Evolutionary conservation across 2,329 filamentous ascomycete genomes (phyloP).

Genomic region (Biscogniauxia marginata): DNA sequence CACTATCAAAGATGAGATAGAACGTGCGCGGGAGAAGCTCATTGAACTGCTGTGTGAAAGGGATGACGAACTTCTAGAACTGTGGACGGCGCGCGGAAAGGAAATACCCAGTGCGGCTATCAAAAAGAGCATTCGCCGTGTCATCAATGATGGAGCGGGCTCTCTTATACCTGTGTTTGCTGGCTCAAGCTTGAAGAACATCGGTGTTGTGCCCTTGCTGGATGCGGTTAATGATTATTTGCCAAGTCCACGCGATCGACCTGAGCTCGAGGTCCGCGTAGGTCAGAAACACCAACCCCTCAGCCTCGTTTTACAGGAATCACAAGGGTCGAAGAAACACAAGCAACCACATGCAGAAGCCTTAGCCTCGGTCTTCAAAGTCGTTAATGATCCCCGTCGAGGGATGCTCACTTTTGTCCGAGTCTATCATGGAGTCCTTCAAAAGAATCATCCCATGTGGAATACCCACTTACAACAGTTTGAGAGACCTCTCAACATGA

Average conservation of each 20-base stretch:
- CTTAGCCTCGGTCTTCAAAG: conserved; percentile 82
- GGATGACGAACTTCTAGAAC: conserved; percentile 82
- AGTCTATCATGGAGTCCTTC: conserved; percentile 82
- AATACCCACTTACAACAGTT: conserved; percentile 81
- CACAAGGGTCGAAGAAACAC: conserved; percentile 35
- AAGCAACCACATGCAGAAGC: conserved; percentile 38
- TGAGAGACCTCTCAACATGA: conserved; percentile 75
- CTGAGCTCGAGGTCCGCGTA: conserved; percentile 74
- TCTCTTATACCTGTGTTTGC: conserved; percentile 83
- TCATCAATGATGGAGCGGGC: conserved; percentile 66
- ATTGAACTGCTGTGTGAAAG: conserved; percentile 84
- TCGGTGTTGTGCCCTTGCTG: conserved; percentile 88
- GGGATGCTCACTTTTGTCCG: conserved; percentile 90
- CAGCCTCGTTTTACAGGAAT: conserved; percentile 38
- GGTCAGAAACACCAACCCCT: conserved; percentile 53
- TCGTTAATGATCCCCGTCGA: conserved; percentile 81
- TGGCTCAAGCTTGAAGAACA: conserved; percentile 89
- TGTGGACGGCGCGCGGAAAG: conserved; percentile 75
- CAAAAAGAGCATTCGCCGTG: conserved; percentile 70
- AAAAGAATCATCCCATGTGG: conserved; percentile 73
- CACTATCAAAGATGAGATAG: conserved; percentile 64
- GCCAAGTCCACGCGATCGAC: conserved; percentile 76
- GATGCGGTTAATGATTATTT: conserved; percentile 87
- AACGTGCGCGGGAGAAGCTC: conserved; percentile 71
- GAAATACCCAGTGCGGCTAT: conserved; percentile 69